A percentile compares a stretch with the other conserved stretches of the same genome.
Evolutionary conservation across 768 basidiomycete species (phyloP).

Genomic region (Cystobasidium onofrii): DNA sequence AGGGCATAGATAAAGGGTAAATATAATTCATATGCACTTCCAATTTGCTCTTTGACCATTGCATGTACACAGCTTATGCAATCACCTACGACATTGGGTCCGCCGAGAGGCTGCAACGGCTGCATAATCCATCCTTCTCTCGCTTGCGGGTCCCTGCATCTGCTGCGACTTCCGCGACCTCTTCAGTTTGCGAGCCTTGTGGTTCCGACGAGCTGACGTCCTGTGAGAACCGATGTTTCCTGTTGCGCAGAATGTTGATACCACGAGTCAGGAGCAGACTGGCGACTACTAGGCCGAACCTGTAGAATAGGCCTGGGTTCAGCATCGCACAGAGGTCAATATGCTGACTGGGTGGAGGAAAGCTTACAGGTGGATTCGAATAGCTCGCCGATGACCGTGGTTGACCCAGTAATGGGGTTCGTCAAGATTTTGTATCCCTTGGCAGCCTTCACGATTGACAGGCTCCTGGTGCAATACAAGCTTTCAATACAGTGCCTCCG

Average conservation of each 20-base stretch:
- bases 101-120: too few relatives aligned
- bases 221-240: not conserved
- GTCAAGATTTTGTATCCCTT: conserved; percentile 19
- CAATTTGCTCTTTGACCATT: too few relatives aligned
- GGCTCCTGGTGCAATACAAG: not conserved
- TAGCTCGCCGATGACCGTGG: conserved; percentile 20
- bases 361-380: conserved; percentile 22
- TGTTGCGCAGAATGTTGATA: conserved; percentile 22
- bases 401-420: conserved; percentile 12
- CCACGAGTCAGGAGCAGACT: conserved; percentile 11
- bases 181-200: not conserved
- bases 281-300: conserved; percentile 14
- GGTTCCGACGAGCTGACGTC: not conserved
- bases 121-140: too few relatives aligned
- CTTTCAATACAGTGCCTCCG: too few relatives aligned
- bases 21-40: too few relatives aligned
- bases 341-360: not conserved
- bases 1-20: too few relatives aligned
- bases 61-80: too few relatives aligned
- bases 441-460: not conserved
- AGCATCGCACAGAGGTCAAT: not conserved
- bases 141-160: too few relatives aligned
- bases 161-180: too few relatives aligned
- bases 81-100: too few relatives aligned
- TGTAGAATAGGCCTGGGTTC: not conserved